Percentiles rank a stretch among this genome's conserved stretches.
Conservation (phyloP, 2,329 filamentous ascomycete species). For the Myriosclerotinia duriaeana region DNA sequence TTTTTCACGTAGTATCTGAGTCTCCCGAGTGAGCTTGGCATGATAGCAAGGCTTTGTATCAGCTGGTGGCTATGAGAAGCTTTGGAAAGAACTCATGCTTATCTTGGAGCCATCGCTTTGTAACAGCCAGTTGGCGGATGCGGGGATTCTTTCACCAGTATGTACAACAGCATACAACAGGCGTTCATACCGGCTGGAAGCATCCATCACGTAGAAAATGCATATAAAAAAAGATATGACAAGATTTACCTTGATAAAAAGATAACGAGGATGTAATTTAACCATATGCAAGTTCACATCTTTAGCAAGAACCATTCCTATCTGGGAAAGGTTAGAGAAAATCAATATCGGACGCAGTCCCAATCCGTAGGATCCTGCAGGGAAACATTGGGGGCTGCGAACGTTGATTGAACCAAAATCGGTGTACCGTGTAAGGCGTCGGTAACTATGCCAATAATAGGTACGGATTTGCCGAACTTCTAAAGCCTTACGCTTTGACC, state of each 20-base stretch:
- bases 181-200: neutral
- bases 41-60: neutral
- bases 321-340: conserved; percentile 1
- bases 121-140: neutral
- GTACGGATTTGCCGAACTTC: neutral
- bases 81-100: neutral
- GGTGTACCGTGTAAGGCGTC: conserved; percentile 1
- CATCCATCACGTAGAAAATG: neutral
- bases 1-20: conserved; percentile 10
- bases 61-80: neutral
- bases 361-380: neutral
- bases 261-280: conserved; percentile 2
- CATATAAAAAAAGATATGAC: neutral
- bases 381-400: conserved; percentile 10
- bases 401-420: conserved; percentile 8
- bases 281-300: conserved; percentile 6
- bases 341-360: conserved; percentile 13
- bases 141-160: neutral
- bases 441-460: conserved; percentile 6
- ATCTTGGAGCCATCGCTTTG: conserved; percentile 1
- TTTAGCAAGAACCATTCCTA: neutral
- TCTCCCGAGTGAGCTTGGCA: neutral
- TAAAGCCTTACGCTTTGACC: conserved; percentile 19
- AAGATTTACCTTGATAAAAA: neutral
- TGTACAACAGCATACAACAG: neutral